These are phyloP conservation scores for Vitis hybrid DNA, from an alignment of 177 flowering plant species.

Conservation along the genomic window DNA sequence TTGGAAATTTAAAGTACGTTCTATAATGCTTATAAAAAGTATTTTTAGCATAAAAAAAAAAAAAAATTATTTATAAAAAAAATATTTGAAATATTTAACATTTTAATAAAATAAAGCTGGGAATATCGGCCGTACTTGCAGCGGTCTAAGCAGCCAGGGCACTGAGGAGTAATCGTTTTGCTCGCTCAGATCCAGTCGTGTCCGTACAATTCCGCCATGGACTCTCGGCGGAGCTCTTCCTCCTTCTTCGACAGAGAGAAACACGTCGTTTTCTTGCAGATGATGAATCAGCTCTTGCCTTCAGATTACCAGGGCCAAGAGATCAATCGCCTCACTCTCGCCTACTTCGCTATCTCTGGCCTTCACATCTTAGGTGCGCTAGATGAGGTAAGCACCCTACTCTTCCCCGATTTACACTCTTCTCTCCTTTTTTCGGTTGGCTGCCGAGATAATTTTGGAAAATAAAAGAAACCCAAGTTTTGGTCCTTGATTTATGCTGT, in stretches of 20 bases:
- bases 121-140: too few species aligned
- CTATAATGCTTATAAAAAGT: too few species aligned
- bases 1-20: too few species aligned
- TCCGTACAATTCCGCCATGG: constrained; percentile 10
- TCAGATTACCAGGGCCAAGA: constrained; percentile 69
- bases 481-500: neutral
- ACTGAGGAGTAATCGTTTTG: too few species aligned
- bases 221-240: constrained; percentile 4
- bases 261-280: constrained; percentile 57
- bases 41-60: too few species aligned
- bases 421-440: constrained; percentile 1
- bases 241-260: constrained; percentile 56
- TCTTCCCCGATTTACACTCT: neutral
- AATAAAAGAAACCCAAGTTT: neutral
- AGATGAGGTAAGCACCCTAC: constrained; percentile 41
- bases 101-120: too few species aligned
- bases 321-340: constrained; percentile 90
- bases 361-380: constrained; percentile 72
- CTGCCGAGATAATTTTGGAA: neutral
- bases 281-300: constrained; percentile 73
- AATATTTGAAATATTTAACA: too few species aligned
- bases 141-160: too few species aligned
- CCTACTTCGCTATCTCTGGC: constrained; percentile 80
- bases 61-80: too few species aligned
- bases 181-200: too few species aligned